Evolutionary conservation across 2,329 filamentous ascomycete species (phyloP), one percentile per base, ranked within the genome.

Genomic region (Alternaria gansuensis): DNA sequence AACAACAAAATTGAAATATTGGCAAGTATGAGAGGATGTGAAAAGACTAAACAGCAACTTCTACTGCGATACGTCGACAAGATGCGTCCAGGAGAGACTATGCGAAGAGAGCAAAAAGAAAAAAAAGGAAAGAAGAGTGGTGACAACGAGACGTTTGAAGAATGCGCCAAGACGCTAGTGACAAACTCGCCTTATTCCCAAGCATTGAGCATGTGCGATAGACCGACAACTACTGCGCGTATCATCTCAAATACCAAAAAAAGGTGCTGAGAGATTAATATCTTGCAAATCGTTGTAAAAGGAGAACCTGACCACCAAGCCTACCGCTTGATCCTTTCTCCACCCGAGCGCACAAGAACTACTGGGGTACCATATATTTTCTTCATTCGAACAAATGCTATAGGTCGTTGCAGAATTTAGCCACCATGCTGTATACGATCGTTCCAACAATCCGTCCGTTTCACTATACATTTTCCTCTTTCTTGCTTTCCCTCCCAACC

Each of bases 121-220:
- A 21, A 13, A 24, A 5, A 33, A 26, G 21, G 49, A 13, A 31
- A 5, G 17, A 41, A 31, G 37, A 51, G 8, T 51, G 36, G 8
- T 41, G 13, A 33, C 36, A 7, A 33, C 21, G 17, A 3, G 17
- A 51, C 49, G 37, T 51, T 13, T 41, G 49, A 24, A 3, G 49
- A 51, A 28, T n/a, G 5, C 48, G 17, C 44, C 44, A 46, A 34
- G 44, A n/a, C 29, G 44, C 44, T 36, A 48, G 33, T 23, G 44
- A 26, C 31, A 34, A 34, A n/a, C 21, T 21, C 17, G 5, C 44
- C 4, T 46, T 46, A 28, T n/a, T 6, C 5, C 2, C 11, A 6
- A 29, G 17, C 24, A 10, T 28, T 28, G 40, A 14, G 24, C 24
- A 43, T 13, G 40, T 11, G n/a, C 24, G 14, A 23, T n/a, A 7